Percentiles rank a stretch among this genome's conserved stretches.
Conservation (phyloP, 805 yeast genomes). For the Pichia nakasei region DNA sequence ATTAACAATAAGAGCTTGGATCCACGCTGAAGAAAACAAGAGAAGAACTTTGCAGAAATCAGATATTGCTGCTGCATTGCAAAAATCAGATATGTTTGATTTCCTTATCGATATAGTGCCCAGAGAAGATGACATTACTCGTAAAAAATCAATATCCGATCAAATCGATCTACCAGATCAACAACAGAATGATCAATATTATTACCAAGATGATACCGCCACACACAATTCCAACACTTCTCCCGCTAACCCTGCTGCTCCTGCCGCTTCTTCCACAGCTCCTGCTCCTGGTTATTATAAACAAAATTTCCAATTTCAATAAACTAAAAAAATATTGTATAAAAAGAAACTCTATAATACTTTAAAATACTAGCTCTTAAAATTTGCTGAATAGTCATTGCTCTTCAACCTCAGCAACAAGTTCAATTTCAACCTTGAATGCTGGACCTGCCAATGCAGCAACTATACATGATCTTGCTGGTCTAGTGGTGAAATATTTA, state of each 20-base stretch:
- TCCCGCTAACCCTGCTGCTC: too few species aligned
- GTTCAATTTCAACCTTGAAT: constrained; percentile 42
- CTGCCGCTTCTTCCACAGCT: too few species aligned
- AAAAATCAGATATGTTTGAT: constrained; percentile 95
- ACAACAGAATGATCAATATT: too few species aligned
- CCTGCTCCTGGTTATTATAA: too few species aligned
- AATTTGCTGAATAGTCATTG: too few species aligned
- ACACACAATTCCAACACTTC: too few species aligned
- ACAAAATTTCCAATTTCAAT: too few species aligned
- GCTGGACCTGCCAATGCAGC: constrained; percentile 38
- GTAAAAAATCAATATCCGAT: constrained; percentile 4
- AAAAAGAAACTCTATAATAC: too few species aligned
- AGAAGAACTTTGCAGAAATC: constrained; percentile 89
- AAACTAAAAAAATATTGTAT: too few species aligned
- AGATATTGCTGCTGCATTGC: constrained; percentile 92
- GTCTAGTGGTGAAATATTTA: constrained; percentile 37
- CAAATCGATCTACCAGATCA: too few species aligned
- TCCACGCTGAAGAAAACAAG: constrained; percentile 94
- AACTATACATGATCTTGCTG: constrained; percentile 44
- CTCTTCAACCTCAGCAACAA: constrained; percentile 24
- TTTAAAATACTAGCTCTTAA: too few species aligned
- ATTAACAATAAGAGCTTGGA: constrained; percentile 97
- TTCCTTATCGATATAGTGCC: constrained; percentile 95
- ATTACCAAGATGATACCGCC: too few species aligned
- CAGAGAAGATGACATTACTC: constrained; percentile 63